Base-by-base conservation (phyloP, 164 flowering plant genomes). In the Dillenia turbinata region DNA sequence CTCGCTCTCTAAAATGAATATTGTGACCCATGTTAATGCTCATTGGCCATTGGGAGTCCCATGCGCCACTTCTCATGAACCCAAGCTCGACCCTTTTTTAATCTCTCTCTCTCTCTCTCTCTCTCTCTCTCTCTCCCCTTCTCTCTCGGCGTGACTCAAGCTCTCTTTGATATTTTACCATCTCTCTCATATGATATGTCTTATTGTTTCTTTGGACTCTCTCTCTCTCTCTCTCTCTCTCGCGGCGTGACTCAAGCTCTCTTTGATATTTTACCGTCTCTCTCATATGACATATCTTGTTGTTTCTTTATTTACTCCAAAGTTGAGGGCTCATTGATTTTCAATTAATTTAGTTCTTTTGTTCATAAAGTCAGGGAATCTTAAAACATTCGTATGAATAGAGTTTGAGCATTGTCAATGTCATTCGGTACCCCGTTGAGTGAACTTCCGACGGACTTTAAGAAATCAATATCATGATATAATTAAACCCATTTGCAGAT, bases 61-160 rank as follows among this genome's bases (percentile, higher is more conserved):
- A 75, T 74, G 64, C 80, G 85, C 85, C 82, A 73, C 76, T 66
- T 76, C 75, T 9, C 78, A 70, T 15, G 16, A 50, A 50, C 53
- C 19, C 50, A 19, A 61, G n/a, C 6, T 5, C 24, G 40, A 24
- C 16, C 47, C 63, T 52, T 52, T 44, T 10, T 57, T 46, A 46
- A 45, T 15, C 47, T 58, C 44, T 43, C 24, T 49, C 17, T 12
- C 1, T 14, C 12, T 12, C 1, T 14, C 12, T 12, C 1, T 14
- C 12, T 12, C 1, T 14, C 12, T 12, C 1, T 14, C 12, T 12
- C 1, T 14, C 12, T 2, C 4, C 54, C 48, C 19, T 17, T 13
- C 43, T 52, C 47, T 12, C 1, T 14, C 12, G 46, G 52, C 48
- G 10, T 50, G 48, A 16, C 33, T 49, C 49, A 6, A 12, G 45